A percentile compares a stretch with the other conserved stretches of the same genome.
phyloP scores from a whole-genome alignment of 1,284 basidiomycete species.

The Irpex sp. region DNA sequence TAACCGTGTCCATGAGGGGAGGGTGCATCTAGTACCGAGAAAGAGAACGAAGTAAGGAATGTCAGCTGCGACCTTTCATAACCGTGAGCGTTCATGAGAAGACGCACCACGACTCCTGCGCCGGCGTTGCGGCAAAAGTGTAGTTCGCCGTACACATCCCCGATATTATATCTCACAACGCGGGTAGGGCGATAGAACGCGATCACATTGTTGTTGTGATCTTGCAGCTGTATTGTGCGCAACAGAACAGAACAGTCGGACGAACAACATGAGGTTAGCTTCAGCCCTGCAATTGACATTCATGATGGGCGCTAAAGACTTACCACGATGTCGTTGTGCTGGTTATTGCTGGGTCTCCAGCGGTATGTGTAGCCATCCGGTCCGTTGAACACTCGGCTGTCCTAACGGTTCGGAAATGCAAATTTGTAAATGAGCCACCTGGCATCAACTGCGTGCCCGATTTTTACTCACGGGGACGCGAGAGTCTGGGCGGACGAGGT shows the following conservation, averaged over 20 bases:
- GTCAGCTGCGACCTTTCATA: neutral
- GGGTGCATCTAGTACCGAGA: slow-evolving; percentile 63
- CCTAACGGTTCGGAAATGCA: slow-evolving; percentile 18
- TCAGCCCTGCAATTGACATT: slow-evolving; percentile 11
- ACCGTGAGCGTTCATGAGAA: neutral
- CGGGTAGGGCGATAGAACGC: slow-evolving; percentile 75
- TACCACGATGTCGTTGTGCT: slow-evolving; percentile 57
- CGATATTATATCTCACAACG: slow-evolving; percentile 73
- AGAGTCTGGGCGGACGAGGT: slow-evolving; percentile 67
- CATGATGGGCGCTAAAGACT: slow-evolving; percentile 23
- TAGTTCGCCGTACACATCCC: slow-evolving; percentile 79
- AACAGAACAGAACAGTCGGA: neutral
- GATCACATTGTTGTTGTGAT: slow-evolving; percentile 61
- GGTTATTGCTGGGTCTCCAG: slow-evolving; percentile 63
- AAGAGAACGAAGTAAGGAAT: slow-evolving; percentile 13
- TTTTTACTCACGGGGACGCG: slow-evolving; percentile 47
- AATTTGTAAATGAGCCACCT: slow-evolving; percentile 7
- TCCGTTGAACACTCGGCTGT: slow-evolving; percentile 68
- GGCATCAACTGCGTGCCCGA: slow-evolving; percentile 12
- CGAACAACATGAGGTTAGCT: slow-evolving; percentile 19
- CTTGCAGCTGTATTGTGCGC: slow-evolving; percentile 52
- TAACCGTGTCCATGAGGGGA: slow-evolving; percentile 83
- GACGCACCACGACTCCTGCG: slow-evolving; percentile 74
- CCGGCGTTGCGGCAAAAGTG: slow-evolving; percentile 76
- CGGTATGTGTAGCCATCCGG: slow-evolving; percentile 76